phyloP scores from a whole-genome alignment of 2,329 filamentous ascomycete genomes.

The Claviceps sp. region DNA sequence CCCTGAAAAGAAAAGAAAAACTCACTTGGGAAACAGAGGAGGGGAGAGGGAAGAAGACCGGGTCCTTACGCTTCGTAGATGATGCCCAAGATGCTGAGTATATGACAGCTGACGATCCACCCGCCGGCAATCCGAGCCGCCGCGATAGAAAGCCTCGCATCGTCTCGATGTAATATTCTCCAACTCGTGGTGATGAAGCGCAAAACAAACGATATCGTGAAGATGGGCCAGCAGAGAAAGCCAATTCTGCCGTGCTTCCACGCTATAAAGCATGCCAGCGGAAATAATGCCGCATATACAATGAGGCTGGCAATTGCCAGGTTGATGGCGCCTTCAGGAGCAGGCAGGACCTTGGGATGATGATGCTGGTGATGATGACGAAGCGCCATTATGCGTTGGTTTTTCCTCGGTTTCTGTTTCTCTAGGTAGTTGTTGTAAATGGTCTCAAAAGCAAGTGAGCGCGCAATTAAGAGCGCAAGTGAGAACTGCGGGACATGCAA shows the following conservation, averaged over 20 bases:
- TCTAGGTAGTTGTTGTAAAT: not conserved
- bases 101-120: not conserved
- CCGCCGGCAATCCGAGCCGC: not conserved
- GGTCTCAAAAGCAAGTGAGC: not conserved
- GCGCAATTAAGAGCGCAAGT: not conserved
- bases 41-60: not conserved
- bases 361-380: not conserved
- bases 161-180: not conserved
- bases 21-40: not conserved
- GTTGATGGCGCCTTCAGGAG: not conserved
- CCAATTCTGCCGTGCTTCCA: slow-evolving; percentile 1
- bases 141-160: not conserved
- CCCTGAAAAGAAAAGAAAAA: no score
- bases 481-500: not conserved
- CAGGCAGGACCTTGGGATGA: no score
- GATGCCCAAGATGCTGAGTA: not conserved
- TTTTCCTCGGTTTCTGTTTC: not conserved
- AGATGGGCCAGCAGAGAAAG: not conserved
- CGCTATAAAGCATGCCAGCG: not conserved
- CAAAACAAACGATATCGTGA: not conserved
- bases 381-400: not conserved
- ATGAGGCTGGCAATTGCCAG: not conserved
- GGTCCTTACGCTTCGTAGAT: not conserved
- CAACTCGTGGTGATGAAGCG: not conserved
- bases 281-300: not conserved